Evolutionary conservation across 2,329 filamentous ascomycete species (phyloP).

Genomic region (Colletotrichum gigasporum): DNA sequence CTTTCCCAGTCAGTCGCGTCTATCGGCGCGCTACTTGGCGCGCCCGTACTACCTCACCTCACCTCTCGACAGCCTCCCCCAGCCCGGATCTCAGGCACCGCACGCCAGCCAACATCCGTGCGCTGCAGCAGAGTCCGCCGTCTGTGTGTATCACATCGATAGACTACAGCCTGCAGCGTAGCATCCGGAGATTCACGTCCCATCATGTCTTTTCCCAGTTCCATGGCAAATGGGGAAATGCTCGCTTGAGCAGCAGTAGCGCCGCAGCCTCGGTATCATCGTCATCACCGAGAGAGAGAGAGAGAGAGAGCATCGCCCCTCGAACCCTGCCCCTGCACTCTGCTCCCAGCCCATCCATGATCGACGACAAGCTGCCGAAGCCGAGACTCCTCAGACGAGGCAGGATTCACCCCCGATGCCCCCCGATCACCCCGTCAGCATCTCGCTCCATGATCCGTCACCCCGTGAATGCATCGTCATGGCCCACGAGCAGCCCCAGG

Average conservation of each 20-base stretch:
- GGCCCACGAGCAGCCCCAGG: background rate
- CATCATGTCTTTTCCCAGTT: background rate
- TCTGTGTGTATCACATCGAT: conserved; percentile 21
- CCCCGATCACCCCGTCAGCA: background rate
- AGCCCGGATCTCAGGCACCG: conserved; percentile 28
- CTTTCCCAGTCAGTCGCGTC: background rate
- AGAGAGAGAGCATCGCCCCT: background rate
- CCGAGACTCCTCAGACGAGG: conserved; percentile 12
- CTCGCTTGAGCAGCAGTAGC: background rate
- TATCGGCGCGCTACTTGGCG: conserved; percentile 15
- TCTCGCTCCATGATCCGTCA: background rate
- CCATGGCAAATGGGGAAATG: background rate
- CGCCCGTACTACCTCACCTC: conserved; percentile 34
- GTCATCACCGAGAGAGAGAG: background rate
- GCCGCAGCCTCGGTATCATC: too few relatives aligned
- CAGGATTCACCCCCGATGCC: background rate
- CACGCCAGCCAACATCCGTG: conserved; percentile 4
- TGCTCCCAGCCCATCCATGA: conserved; percentile 15
- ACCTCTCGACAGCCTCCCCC: conserved; percentile 40
- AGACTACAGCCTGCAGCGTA: conserved; percentile 20
- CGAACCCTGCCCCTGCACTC: conserved; percentile 1
- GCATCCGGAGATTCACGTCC: conserved; percentile 7
- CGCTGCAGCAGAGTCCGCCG: conserved; percentile 1
- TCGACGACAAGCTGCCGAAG: conserved; percentile 20
- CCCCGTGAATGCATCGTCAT: background rate